Evolutionary conservation across 495 filamentous ascomycete genomes (phyloP).

Genomic region (Neurospora sp.): DNA sequence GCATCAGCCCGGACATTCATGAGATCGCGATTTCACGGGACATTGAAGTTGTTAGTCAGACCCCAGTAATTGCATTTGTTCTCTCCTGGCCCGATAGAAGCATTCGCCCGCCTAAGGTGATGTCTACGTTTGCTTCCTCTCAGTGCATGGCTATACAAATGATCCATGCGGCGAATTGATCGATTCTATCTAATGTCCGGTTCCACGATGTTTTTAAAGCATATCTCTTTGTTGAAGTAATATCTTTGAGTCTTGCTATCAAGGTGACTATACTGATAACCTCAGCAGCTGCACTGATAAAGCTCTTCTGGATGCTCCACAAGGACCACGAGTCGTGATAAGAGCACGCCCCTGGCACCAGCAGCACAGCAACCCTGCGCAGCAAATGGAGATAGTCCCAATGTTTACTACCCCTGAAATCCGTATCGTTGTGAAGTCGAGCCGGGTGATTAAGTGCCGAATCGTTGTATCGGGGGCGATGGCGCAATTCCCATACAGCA

Average conservation of each 20-base stretch:
- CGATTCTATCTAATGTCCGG: background rate
- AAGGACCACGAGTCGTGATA: background rate
- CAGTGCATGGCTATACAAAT: background rate
- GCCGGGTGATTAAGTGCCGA: background rate
- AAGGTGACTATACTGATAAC: background rate
- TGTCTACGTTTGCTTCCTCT: background rate
- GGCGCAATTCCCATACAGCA: conserved; percentile 3
- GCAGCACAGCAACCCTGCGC: background rate
- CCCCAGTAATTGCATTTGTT: background rate
- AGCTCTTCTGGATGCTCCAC: background rate
- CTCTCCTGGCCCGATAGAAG: background rate
- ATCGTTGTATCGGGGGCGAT: conserved; percentile 1
- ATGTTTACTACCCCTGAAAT: background rate
- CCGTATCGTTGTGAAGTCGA: background rate
- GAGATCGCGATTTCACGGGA: background rate
- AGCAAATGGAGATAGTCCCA: background rate
- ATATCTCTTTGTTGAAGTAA: background rate
- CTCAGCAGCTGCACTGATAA: background rate
- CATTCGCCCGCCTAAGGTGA: background rate
- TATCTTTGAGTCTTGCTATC: background rate
- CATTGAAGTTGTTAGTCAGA: background rate
- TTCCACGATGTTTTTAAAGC: background rate
- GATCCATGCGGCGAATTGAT: background rate
- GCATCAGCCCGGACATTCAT: background rate
- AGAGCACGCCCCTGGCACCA: background rate